Base-by-base conservation (phyloP, 352 stramenopile species). In the Elongisporangium undulatum region DNA sequence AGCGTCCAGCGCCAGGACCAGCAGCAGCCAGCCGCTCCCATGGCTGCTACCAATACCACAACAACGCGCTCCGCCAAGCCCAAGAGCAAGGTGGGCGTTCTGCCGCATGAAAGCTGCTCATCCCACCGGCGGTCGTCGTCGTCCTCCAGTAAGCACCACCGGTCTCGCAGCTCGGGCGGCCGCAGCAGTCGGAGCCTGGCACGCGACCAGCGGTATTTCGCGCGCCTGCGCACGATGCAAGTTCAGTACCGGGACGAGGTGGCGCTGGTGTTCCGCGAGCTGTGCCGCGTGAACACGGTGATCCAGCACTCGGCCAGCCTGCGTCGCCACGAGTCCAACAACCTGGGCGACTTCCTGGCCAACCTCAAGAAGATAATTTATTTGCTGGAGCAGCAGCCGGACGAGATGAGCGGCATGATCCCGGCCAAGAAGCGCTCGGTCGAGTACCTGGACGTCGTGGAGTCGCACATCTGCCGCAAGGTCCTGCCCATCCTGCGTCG, bases 361-460 rank as follows among this genome's bases (percentile, higher is more conserved):
- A 94, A 92, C 71, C 78, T 94, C 62, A 94, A 92, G 70, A 91
- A 91, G 64, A 92, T 94, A 81, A 90, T 92, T 85, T 90, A 90
- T 87, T 83, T 94, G 77, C 69, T 94, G 53, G 81, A 90, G 62
- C 85, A 94, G 69, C 82, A 89, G 52, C 82, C 79, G 24, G 75
- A 78, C 49, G 83, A 94, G 61, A 75, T 83, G 54, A 76, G 71
- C 56, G 81, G 81, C 26, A 89, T 92, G 75, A 92, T 92, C 65
- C 77, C 82, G 45, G 60, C 69, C 13, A 73, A 78, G 21, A 92
- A 92, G 65, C 79, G 82, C 54, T 87, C 78, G 20, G 70, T 92
- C 9, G 82, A 85, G 65, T 92, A 92, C 53, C 63, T 94, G 55
- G 77, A 91, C 61, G 75, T 90, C 51, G 82, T 94, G 53, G 85